Base-by-base conservation (phyloP, 2,329 filamentous ascomycete species). In the Paecilomyces niveus region DNA sequence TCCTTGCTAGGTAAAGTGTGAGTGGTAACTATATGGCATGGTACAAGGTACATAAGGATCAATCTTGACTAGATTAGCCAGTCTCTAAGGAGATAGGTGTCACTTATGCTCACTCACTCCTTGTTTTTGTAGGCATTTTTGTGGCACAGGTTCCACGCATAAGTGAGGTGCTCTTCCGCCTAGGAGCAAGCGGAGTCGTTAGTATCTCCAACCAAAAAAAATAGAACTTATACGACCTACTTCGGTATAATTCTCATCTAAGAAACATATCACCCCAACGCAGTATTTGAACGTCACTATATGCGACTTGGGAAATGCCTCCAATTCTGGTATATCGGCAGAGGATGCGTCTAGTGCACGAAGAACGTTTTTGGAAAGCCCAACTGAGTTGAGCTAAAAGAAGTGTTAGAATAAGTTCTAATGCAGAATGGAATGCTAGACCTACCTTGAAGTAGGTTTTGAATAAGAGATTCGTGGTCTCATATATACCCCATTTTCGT, bases 401-500 rank as follows among this genome's bases (percentile, higher is more conserved):
- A 18, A 57, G 24, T 59, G 56, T 63, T 49, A 62, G 61, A 45
- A 53, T 55, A 35, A 58, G 53, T 53, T 8, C 7, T n/a, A 50
- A 31, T 11, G 50, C 10, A 8, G 9, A 3, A n/a, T n/a, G n/a
- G 8, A n/a, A 45, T 32, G 35, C 18, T 6, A 51, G 22, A 33
- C 55, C 45, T 73, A 81, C 81, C 76, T 90, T 95, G 80, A 99
- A 99, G 74, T 97, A 97, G 1, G 92, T 97, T 76, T 97, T 97
- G 84, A 99, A 99, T 13, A 97, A 81, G 7, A 99, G 83, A 70
- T 96, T 97, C 69, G 92, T 91, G 64, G 93, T 88, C 73, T 92
- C 92, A 78, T 99, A 99, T 54, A 96, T 89, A 6, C 91, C 95
- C 94, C 94, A 99, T 83, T 97, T 99, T 57, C 94, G 86, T 8